These are phyloP conservation scores for Fusarium tjaetaba DNA, from an alignment of 2,329 filamentous ascomycete species.

Conservation along the genomic window DNA sequence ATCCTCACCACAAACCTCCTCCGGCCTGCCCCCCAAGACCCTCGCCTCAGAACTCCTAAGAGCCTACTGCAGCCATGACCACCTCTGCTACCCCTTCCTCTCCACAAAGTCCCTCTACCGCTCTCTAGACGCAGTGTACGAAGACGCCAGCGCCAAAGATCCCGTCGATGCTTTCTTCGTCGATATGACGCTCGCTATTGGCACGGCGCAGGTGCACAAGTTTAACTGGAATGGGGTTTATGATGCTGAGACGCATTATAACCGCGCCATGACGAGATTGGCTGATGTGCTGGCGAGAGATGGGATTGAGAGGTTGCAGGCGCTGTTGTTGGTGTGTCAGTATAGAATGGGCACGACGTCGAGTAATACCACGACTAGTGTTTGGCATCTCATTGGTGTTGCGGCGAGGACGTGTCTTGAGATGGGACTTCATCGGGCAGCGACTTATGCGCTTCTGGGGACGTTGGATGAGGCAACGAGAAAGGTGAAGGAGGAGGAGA, in stretches of 20 bases:
- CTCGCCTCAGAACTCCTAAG: conserved; percentile 51
- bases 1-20: conserved; percentile 10
- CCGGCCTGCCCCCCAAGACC: conserved; percentile 47
- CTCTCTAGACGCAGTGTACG: conserved; percentile 46
- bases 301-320: conserved; percentile 52
- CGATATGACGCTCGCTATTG: conserved; percentile 57
- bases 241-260: conserved; percentile 54
- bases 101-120: conserved; percentile 43
- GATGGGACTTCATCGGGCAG: conserved; percentile 53
- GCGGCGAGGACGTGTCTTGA: conserved; percentile 54
- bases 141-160: conserved; percentile 33
- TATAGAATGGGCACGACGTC: conserved; percentile 54
- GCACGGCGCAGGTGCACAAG: conserved; percentile 54
- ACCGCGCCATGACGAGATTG: conserved; percentile 51
- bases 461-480: not conserved
- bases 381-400: conserved; percentile 57
- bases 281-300: conserved; percentile 50
- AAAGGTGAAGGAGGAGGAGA: conserved; percentile 33
- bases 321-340: conserved; percentile 55
- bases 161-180: conserved; percentile 52
- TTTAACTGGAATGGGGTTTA: conserved; percentile 56
- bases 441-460: conserved; percentile 44
- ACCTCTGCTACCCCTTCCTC: conserved; percentile 56
- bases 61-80: conserved; percentile 55
- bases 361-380: conserved; percentile 50